phyloP scores from a whole-genome alignment of 2,329 filamentous ascomycete genomes.

The Trichoderma lentiforme region DNA sequence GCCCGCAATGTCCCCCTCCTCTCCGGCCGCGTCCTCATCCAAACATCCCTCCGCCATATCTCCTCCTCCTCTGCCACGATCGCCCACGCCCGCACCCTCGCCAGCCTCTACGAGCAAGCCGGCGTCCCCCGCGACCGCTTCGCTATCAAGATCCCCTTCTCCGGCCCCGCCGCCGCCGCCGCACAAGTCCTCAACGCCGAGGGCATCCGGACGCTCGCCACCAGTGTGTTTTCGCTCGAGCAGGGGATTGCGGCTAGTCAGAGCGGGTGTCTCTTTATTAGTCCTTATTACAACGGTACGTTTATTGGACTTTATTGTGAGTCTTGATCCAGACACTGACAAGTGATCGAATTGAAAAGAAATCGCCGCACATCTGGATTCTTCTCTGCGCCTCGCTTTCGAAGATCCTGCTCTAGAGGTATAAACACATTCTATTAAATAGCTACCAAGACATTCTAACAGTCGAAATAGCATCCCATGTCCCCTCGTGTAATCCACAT shows the following conservation, averaged over 20 bases:
- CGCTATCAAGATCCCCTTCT: conserved; percentile 25
- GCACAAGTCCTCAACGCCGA: conserved; percentile 21
- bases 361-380: conserved; percentile 23
- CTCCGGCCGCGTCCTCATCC: conserved; percentile 24
- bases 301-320: background rate
- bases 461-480: conserved; percentile 20
- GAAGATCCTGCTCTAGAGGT: conserved; percentile 22
- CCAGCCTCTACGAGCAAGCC: conserved; percentile 20
- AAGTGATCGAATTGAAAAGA: conserved; percentile 6
- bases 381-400: conserved; percentile 9
- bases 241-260: conserved; percentile 27
- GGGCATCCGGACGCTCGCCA: conserved; percentile 25
- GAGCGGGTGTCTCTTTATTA: conserved; percentile 24
- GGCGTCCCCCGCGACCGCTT: conserved; percentile 23
- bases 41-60: conserved; percentile 22
- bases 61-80: conserved; percentile 22
- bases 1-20: conserved; percentile 24
- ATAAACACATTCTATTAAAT: background rate
- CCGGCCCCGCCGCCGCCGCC: conserved; percentile 23
- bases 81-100: conserved; percentile 22
- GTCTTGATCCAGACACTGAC: background rate
- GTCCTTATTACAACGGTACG: conserved; percentile 26
- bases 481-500: conserved; percentile 22
- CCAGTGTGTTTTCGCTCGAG: conserved; percentile 23
- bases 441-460: background rate